Evolutionary conservation across 768 basidiomycete genomes (phyloP), one percentile per base, ranked within the genome.

Genomic region (Termitomyces sp.): DNA sequence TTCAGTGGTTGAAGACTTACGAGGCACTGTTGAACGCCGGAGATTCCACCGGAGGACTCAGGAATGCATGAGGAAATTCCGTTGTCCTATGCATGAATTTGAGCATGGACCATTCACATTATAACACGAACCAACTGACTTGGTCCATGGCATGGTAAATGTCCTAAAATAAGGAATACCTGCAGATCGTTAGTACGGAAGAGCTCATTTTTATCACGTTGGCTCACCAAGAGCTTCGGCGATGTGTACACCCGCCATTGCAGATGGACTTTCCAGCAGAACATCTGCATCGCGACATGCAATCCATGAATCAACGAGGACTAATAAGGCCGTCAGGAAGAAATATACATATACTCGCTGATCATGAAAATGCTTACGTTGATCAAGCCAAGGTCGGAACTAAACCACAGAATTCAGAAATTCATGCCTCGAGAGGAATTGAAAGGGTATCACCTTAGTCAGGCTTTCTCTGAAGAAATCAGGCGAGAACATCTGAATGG

Each of bases 191-290:
- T 77, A 57, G 18, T 57, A n/a, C n/a, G 38, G 22, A 52, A 58
- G 38, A 62, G 32, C 22, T 53, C 28, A 14, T 44, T 52, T 24
- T 13, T 36, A 44, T 14, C 35, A 10, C 10, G 20, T 28, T 35
- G 49, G 12, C 76, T 54, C 56, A 81, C 82, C 73, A 16, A 87
- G 71, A 4, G 82, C 84, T 68, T 88, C 87, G 10, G 87, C 84
- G 58, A 88, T 86, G 66, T 88, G 87, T 3, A 87, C 80, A 43
- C 87, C 86, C 4, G 84, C 81, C 83, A 87, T 85, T 1, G 85
- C 82, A 3, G 83, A 85, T 0, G 86, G 85, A 45, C 80, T 81
- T 65, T 88, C 86, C 46, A 87, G 74, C 10, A 88, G 69, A 2
- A 88, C 80, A 61, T 87, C 85, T 10, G 86, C 85, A 57, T 82